Evolutionary conservation across 2,329 filamentous ascomycete genomes (phyloP).

Genomic region (Chaetomium sp.): DNA sequence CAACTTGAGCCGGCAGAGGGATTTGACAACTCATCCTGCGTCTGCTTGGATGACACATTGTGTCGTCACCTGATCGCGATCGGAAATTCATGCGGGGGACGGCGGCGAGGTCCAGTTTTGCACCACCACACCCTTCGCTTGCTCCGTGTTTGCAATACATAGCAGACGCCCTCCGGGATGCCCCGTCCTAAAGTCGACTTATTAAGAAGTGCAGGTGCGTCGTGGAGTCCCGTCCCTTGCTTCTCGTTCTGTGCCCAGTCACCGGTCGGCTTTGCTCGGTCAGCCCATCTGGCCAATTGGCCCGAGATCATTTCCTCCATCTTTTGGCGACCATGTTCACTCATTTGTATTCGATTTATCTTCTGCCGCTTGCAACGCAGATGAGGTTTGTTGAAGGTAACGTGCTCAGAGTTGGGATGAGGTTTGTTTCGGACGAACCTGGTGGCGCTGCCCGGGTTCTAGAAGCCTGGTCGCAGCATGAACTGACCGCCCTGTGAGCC

Average conservation of each 20-base stretch:
- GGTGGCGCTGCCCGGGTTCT: background rate
- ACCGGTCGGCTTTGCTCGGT: slow-evolving; percentile 4
- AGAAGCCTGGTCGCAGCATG: background rate
- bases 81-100: slow-evolving; percentile 19
- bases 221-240: slow-evolving; percentile 6
- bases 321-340: background rate
- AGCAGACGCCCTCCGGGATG: background rate
- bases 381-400: too few relatives aligned
- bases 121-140: slow-evolving; percentile 11
- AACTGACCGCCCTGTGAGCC: slow-evolving; percentile 2
- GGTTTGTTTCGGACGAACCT: background rate
- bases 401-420: background rate
- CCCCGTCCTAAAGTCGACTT: slow-evolving; percentile 9
- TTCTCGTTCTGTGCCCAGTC: slow-evolving; percentile 11
- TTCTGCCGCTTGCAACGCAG: too few relatives aligned
- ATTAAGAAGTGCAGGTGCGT: slow-evolving; percentile 18
- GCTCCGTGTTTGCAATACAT: slow-evolving; percentile 17
- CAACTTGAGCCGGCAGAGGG: background rate
- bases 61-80: slow-evolving; percentile 23
- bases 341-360: background rate
- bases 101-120: background rate
- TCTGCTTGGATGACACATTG: slow-evolving; percentile 18
- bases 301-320: background rate
- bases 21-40: slow-evolving; percentile 22
- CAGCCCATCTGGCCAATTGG: background rate